These are phyloP conservation scores for Chondrus crispus DNA, from an alignment of 23 red algal species.

Conservation along the genomic window DNA sequence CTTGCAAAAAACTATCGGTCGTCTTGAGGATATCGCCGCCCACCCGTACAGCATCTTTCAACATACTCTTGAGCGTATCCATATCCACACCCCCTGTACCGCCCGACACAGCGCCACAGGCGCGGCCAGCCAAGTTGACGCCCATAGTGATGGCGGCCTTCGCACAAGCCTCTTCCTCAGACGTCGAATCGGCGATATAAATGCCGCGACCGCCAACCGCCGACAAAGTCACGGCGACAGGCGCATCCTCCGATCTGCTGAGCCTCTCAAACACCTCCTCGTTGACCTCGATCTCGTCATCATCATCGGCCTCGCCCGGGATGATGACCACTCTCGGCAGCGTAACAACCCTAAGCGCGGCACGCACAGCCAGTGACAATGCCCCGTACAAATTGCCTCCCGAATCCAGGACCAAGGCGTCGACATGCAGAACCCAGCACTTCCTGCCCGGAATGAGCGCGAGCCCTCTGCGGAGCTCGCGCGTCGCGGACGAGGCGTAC, in stretches of 20 bases:
- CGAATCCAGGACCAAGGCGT: slow-evolving; percentile 66
- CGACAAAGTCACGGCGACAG: slow-evolving; percentile 54
- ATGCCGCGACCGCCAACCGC: neutral
- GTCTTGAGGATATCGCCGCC: slow-evolving; percentile 33
- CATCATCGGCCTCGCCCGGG: slow-evolving; percentile 68
- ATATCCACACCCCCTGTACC: slow-evolving; percentile 51
- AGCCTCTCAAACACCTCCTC: slow-evolving; percentile 36
- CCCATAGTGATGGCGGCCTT: slow-evolving; percentile 43
- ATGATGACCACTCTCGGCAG: slow-evolving; percentile 63
- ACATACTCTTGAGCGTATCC: slow-evolving; percentile 38
- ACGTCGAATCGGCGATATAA: slow-evolving; percentile 33
- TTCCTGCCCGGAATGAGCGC: slow-evolving; percentile 39
- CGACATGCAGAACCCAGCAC: slow-evolving; percentile 72
- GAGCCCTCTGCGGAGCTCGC: slow-evolving; percentile 26
- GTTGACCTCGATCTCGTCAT: slow-evolving; percentile 61
- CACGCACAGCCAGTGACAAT: slow-evolving; percentile 61
- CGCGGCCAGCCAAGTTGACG: neutral
- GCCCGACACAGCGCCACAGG: slow-evolving; percentile 31
- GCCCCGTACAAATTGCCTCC: slow-evolving; percentile 68
- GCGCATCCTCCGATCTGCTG: slow-evolving; percentile 20
- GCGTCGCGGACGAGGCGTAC: slow-evolving; percentile 23
- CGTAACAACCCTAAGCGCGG: slow-evolving; percentile 56
- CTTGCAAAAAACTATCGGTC: slow-evolving; percentile 26
- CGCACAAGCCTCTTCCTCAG: slow-evolving; percentile 54
- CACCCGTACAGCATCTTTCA: slow-evolving; percentile 35